Percentiles rank a stretch among this genome's conserved stretches.
These are phyloP conservation scores for Colletotrichum sp. DNA, from an alignment of 2,329 filamentous ascomycete genomes.

Conservation along the genomic window DNA sequence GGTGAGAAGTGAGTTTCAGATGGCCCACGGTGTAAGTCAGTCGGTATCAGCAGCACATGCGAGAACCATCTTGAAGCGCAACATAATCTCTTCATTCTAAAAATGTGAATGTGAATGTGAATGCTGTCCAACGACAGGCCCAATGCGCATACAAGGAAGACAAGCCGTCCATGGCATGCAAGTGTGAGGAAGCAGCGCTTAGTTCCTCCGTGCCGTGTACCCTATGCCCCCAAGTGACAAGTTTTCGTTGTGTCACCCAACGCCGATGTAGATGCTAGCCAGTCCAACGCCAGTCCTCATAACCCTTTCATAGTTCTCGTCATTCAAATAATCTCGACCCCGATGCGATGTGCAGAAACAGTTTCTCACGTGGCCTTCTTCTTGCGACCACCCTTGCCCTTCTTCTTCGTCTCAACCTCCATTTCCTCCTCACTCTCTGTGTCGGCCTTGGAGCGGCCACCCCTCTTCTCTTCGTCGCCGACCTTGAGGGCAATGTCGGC, in stretches of 20 bases:
- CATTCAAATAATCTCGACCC: neutral
- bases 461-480: slow-evolving; percentile 58
- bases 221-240: slow-evolving; percentile 16
- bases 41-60: neutral
- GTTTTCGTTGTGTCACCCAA: slow-evolving; percentile 24
- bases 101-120: neutral
- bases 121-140: slow-evolving; percentile 6
- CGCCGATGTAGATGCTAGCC: slow-evolving; percentile 30
- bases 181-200: slow-evolving; percentile 17
- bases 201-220: slow-evolving; percentile 13
- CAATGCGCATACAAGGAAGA: slow-evolving; percentile 4
- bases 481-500: slow-evolving; percentile 89
- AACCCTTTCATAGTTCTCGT: slow-evolving; percentile 21
- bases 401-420: slow-evolving; percentile 52
- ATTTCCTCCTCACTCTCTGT: slow-evolving; percentile 58
- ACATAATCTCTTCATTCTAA: slow-evolving; percentile 2
- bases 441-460: slow-evolving; percentile 49
- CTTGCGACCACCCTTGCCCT: slow-evolving; percentile 50
- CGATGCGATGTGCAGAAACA: neutral
- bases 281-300: slow-evolving; percentile 26
- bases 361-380: slow-evolving; percentile 46
- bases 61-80: neutral
- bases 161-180: slow-evolving; percentile 13
- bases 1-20: neutral
- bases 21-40: slow-evolving; percentile 4